These are phyloP conservation scores for Candida tibetensis DNA, from an alignment of 805 yeast genomes.

Conservation along the genomic window DNA sequence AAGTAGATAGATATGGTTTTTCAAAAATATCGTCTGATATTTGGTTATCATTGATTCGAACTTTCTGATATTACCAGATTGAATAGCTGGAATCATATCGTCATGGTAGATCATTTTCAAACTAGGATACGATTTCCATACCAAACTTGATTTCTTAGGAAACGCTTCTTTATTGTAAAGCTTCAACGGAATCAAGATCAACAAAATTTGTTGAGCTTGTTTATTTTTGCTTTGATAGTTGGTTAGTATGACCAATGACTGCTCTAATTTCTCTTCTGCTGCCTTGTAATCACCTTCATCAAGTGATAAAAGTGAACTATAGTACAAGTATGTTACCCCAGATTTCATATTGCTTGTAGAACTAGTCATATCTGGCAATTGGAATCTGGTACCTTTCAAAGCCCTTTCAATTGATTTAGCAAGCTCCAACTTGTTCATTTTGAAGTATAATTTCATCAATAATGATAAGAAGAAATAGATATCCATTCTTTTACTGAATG, in stretches of 20 bases:
- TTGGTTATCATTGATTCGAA: constrained; percentile 46
- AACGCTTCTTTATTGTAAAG: constrained; percentile 46
- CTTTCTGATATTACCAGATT: constrained; percentile 51
- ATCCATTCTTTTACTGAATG: constrained; percentile 54
- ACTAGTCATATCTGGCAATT: constrained; percentile 48
- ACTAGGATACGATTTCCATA: constrained; percentile 43
- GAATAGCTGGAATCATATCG: constrained; percentile 47
- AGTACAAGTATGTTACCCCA: constrained; percentile 62
- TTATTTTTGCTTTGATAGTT: constrained; percentile 19
- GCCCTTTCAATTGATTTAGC: constrained; percentile 76
- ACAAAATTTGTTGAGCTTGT: constrained; percentile 48
- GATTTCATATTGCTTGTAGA: constrained; percentile 46
- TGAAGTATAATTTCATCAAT: constrained; percentile 67
- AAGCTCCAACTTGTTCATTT: constrained; percentile 63
- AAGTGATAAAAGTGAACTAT: constrained; percentile 62
- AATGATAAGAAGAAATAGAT: constrained; percentile 70
- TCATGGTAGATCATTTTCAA: constrained; percentile 42
- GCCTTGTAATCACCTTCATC: constrained; percentile 58
- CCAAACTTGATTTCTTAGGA: constrained; percentile 36
- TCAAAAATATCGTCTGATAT: constrained; percentile 52
- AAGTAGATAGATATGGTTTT: constrained; percentile 58
- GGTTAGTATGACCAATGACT: constrained; percentile 43
- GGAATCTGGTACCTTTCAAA: constrained; percentile 48
- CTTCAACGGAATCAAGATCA: constrained; percentile 62
- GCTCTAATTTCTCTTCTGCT: constrained; percentile 50